A percentile compares a stretch with the other conserved stretches of the same genome.
phyloP scores from a whole-genome alignment of 2,329 filamentous ascomycete genomes.

The Hypoxylon sp. region DNA sequence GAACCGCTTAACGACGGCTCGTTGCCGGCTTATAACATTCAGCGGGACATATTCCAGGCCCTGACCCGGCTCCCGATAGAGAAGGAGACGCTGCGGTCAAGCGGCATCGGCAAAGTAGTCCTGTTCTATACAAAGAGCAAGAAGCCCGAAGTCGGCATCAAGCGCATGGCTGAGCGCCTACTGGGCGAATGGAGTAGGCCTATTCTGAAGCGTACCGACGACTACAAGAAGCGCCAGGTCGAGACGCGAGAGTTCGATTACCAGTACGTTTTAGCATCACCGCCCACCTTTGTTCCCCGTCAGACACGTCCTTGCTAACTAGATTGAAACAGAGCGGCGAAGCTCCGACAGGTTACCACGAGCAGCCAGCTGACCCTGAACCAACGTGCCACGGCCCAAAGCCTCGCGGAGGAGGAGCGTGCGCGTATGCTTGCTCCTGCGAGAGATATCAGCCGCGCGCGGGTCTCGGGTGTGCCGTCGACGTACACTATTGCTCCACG shows the following conservation, averaged over 20 bases:
- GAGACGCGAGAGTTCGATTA: slow-evolving; percentile 76
- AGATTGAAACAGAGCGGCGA: slow-evolving; percentile 63
- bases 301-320: slow-evolving; percentile 26
- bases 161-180: slow-evolving; percentile 92
- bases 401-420: slow-evolving; percentile 64
- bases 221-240: slow-evolving; percentile 87
- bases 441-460: slow-evolving; percentile 69
- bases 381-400: slow-evolving; percentile 50
- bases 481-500: slow-evolving; percentile 73
- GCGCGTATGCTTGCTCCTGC: slow-evolving; percentile 72
- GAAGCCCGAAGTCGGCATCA: slow-evolving; percentile 88
- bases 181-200: slow-evolving; percentile 96
- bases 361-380: slow-evolving; percentile 55
- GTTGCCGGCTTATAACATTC: slow-evolving; percentile 95
- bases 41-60: slow-evolving; percentile 90
- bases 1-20: slow-evolving; percentile 95
- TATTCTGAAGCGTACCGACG: slow-evolving; percentile 92
- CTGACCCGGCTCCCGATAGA: slow-evolving; percentile 86
- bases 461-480: slow-evolving; percentile 67
- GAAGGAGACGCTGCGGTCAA: slow-evolving; percentile 90
- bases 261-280: slow-evolving; percentile 62
- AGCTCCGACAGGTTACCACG: slow-evolving; percentile 63
- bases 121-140: slow-evolving; percentile 98
- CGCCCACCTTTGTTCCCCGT: background rate
- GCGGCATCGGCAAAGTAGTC: slow-evolving; percentile 95